Percentiles rank a stretch among this genome's conserved stretches.
Conservation (phyloP, 2,329 filamentous ascomycete genomes). For the Exophiala phaeomuriformis region DNA sequence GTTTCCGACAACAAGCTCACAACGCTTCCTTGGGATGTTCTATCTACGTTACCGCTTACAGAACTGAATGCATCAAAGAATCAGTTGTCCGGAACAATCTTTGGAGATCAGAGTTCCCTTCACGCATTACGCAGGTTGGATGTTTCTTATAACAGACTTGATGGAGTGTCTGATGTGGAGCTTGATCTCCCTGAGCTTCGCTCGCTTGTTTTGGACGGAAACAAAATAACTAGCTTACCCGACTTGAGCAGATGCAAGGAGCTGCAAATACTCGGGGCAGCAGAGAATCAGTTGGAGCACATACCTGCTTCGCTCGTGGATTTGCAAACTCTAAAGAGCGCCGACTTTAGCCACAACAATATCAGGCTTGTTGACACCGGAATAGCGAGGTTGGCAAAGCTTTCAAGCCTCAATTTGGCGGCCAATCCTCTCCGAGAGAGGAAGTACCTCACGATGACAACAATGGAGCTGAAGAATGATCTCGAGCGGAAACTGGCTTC, state of each 20-base stretch:
- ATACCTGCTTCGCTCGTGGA: slow-evolving; percentile 70
- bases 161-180: slow-evolving; percentile 42
- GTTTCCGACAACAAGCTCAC: slow-evolving; percentile 73
- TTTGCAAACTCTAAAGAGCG: slow-evolving; percentile 62
- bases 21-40: slow-evolving; percentile 48
- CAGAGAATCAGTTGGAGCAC: slow-evolving; percentile 70
- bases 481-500: slow-evolving; percentile 15
- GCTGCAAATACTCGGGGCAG: slow-evolving; percentile 59
- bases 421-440: slow-evolving; percentile 89
- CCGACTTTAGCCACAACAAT: slow-evolving; percentile 80
- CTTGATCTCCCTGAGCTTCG: slow-evolving; percentile 66
- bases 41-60: slow-evolving; percentile 15
- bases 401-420: slow-evolving; percentile 67
- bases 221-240: slow-evolving; percentile 67
- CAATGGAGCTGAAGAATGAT: slow-evolving; percentile 31
- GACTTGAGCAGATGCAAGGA: slow-evolving; percentile 66
- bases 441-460: slow-evolving; percentile 72
- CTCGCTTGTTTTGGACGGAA: slow-evolving; percentile 69
- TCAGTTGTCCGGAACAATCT: slow-evolving; percentile 44
- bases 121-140: slow-evolving; percentile 72
- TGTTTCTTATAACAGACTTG: slow-evolving; percentile 68
- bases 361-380: slow-evolving; percentile 67
- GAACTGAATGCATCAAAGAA: slow-evolving; percentile 76
- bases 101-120: slow-evolving; percentile 43
- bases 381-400: slow-evolving; percentile 69